Evolutionary conservation across 805 yeast species (phyloP).

Genomic region (Metschnikowia sp.): DNA sequence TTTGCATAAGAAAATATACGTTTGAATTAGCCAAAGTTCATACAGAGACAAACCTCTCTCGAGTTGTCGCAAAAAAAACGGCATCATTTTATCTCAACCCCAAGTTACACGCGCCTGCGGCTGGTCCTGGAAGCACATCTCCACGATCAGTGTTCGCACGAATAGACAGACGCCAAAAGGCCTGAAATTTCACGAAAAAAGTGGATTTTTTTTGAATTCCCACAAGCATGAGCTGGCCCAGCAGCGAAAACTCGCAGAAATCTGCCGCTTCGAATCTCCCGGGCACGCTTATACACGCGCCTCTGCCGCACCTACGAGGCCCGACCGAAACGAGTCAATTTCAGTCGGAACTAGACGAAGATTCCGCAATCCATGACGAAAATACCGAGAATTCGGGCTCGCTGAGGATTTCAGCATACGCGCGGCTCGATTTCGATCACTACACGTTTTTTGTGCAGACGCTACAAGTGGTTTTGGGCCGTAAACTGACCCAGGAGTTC

Average conservation of each 20-base stretch:
- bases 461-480: conserved; percentile 87
- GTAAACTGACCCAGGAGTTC: conserved; percentile 56
- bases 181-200: background rate
- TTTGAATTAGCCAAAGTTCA: too few species aligned
- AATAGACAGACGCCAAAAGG: too few species aligned
- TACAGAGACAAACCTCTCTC: too few species aligned
- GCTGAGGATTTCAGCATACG: conserved; percentile 53
- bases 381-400: too few species aligned
- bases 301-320: conserved; percentile 8
- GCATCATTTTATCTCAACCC: too few species aligned
- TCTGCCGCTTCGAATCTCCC: background rate
- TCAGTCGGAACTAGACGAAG: too few species aligned
- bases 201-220: background rate
- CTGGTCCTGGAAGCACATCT: too few species aligned
- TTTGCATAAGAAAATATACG: too few species aligned
- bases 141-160: too few species aligned
- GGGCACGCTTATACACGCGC: background rate
- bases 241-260: conserved; percentile 5
- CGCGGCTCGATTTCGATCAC: conserved; percentile 83
- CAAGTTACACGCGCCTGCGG: too few species aligned
- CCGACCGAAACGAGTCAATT: background rate
- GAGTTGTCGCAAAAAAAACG: too few species aligned
- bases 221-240: conserved; percentile 13
- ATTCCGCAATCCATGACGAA: too few species aligned
- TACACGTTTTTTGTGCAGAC: conserved; percentile 96